phyloP scores from a whole-genome alignment of 768 basidiomycete genomes.

The Trametes sanguinea region DNA sequence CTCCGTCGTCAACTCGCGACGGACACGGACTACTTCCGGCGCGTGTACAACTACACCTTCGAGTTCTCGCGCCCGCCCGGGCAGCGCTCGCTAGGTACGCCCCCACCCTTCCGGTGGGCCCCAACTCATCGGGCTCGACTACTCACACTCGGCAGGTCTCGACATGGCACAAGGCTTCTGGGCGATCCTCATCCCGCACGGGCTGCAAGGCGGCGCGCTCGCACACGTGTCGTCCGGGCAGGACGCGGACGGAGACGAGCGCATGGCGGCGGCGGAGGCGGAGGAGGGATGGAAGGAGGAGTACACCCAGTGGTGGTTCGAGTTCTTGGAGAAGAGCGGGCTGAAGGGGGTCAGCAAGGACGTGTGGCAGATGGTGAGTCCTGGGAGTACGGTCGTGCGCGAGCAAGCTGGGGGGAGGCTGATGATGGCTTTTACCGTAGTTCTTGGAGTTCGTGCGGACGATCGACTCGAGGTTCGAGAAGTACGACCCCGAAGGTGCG shows the following conservation, averaged over 20 bases:
- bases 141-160: slow-evolving; percentile 43
- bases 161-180: slow-evolving; percentile 80
- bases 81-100: slow-evolving; percentile 76
- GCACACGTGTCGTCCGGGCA: slow-evolving; percentile 42
- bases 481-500: slow-evolving; percentile 77
- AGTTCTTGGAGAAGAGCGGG: slow-evolving; percentile 67
- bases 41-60: slow-evolving; percentile 81
- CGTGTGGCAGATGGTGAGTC: slow-evolving; percentile 82
- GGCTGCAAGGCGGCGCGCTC: slow-evolving; percentile 66
- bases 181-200: slow-evolving; percentile 74
- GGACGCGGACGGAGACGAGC: slow-evolving; percentile 49
- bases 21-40: slow-evolving; percentile 69
- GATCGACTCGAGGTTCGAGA: slow-evolving; percentile 70
- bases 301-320: slow-evolving; percentile 74
- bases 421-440: slow-evolving; percentile 38
- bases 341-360: slow-evolving; percentile 84
- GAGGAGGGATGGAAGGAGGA: slow-evolving; percentile 65
- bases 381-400: too few relatives aligned
- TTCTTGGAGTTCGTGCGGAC: slow-evolving; percentile 78
- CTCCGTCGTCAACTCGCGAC: slow-evolving; percentile 62
- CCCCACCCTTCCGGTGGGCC: too few relatives aligned
- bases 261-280: slow-evolving; percentile 44
- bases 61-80: slow-evolving; percentile 75
- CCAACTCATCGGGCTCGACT: background rate
- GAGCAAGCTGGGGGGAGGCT: background rate